Evolutionary conservation across 2,329 filamentous ascomycete genomes (phyloP), one percentile per base, ranked within the genome.

Genomic region (Scedosporium boydii): DNA sequence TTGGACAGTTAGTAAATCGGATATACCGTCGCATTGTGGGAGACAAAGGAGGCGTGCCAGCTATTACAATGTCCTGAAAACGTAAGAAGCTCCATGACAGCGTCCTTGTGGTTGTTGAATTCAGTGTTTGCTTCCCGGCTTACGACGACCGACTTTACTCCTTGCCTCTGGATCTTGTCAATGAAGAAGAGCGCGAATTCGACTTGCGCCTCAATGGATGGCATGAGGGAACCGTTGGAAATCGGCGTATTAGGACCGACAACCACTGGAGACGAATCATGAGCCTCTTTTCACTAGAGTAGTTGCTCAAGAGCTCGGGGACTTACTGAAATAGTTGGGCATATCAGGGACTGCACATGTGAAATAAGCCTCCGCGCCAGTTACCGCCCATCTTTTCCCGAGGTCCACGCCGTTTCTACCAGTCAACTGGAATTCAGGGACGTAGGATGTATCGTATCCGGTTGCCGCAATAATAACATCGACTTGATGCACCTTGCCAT

Each of bases 1-100:
- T 76, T 74, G 38, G 75, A 74, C 68, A 80, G 79, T 68, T 84
- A 85, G 82, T 81, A 84, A 61, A 77, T 80, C 64, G 76, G 76
- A 69, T 81, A 84, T 9, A 67, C 83, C 80, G 66, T 82, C 80
- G 59, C 75, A 74, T 51, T 77, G 73, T 41, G 76, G 74, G 67
- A 79, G 82, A 27, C 71, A 73, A 51, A 71, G 72, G 67, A 81
- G 63, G 81, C 79, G 23, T 38, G 53, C 58, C 58, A 60, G 58
- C 58, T 60, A 44, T 60, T 60, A 44, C 58, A 60, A 21, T 60
- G 48, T 18, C 58, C 58, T 26, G 58, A 60, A 14, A 60, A 60
- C 18, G 58, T 60, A 7, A 60, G 42, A 4, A 51, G 42, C 42
- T 60, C 58, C 58, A 60, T 60, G 58, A 60, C 58, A 3, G 58